Evolutionary conservation across 2,329 filamentous ascomycete species (phyloP), one percentile per base, ranked within the genome.

Genomic region (Salinomyces thailandicus): DNA sequence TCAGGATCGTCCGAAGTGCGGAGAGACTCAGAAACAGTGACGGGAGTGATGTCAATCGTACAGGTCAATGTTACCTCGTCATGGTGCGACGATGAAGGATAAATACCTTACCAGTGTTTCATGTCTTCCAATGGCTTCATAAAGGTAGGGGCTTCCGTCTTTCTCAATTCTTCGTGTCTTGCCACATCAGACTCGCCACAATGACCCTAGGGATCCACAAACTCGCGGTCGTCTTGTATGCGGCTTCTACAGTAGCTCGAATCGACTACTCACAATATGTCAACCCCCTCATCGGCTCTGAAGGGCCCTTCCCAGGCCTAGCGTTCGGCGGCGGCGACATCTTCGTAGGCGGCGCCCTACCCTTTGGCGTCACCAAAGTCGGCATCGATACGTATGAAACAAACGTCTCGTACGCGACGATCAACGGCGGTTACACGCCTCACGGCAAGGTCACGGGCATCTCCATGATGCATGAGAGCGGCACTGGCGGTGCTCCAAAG

Each of bases 401-500:
- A n/a, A 53, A 55, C 28, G 32, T 54, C 5, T 47, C 47, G 3
- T 50, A 53, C 15, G 54, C 52, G n/a, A 62, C 63, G 24, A 49
- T 58, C 40, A 64, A 65, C 48, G 60, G 62, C 8, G 63, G 63
- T 1, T 66, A 64, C 44, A 52, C 51, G 11, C 53, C 54, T 2
- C 35, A 52, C 33, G 54, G 55, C 9, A 45, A 50, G 3, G 52
- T 53, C 17, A 50, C 48, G 2, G 51, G 75, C 17, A 39, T 51
- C 16, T 39, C 35, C 22, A 65, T 79, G 68, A 72, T 79, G 49
- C 77, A 80, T 45, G 75, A 79, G 51, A 73, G 71, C 42, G 77
- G 77, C 3, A 83, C 77, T 0, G 79, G 79, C 5, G 79, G 79
- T 1, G 75, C 75, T 1, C 76, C 79, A 1, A 82, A 81, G 53